Conservation (phyloP, 352 stramenopile species). For the Pythium sukuiense region DNA sequence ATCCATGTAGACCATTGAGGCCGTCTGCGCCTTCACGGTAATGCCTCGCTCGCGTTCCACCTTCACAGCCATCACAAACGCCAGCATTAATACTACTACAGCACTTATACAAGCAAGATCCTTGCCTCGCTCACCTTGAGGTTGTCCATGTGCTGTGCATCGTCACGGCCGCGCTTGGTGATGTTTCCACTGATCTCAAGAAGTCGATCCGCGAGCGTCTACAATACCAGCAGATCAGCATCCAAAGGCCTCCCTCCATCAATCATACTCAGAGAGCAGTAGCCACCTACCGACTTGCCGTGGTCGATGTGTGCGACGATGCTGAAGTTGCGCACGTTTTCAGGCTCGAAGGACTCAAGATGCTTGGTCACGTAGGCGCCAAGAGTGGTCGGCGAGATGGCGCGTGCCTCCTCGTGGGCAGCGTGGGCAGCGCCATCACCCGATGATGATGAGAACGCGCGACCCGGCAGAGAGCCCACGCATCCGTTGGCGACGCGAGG, state of each 20-base stretch:
- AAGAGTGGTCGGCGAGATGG: slow-evolving; percentile 45
- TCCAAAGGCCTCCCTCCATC: neutral
- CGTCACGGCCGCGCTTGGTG: slow-evolving; percentile 79
- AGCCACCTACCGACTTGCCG: slow-evolving; percentile 79
- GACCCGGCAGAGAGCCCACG: neutral
- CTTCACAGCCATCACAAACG: slow-evolving; percentile 20
- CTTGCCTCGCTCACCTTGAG: slow-evolving; percentile 56
- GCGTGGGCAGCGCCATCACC: neutral
- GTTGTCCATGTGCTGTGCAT: slow-evolving; percentile 90
- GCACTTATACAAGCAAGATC: neutral
- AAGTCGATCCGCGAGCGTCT: slow-evolving; percentile 90
- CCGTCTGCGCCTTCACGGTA: slow-evolving; percentile 98
- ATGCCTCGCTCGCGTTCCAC: slow-evolving; percentile 98
- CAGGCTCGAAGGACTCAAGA: slow-evolving; percentile 56
- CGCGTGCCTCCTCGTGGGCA: slow-evolving; percentile 10
- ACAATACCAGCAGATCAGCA: slow-evolving; percentile 6
- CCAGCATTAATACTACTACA: neutral
- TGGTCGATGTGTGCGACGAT: slow-evolving; percentile 93
- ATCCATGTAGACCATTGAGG: slow-evolving; percentile 94
- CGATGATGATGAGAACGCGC: slow-evolving; percentile 5
- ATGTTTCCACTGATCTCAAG: slow-evolving; percentile 91
- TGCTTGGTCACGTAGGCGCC: slow-evolving; percentile 62
- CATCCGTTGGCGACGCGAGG: neutral
- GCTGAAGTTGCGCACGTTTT: slow-evolving; percentile 90
- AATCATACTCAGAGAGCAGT: neutral